Evolutionary conservation across 2,329 filamentous ascomycete genomes (phyloP), one percentile per base, ranked within the genome.

Genomic region (Colletotrichum falcatum): DNA sequence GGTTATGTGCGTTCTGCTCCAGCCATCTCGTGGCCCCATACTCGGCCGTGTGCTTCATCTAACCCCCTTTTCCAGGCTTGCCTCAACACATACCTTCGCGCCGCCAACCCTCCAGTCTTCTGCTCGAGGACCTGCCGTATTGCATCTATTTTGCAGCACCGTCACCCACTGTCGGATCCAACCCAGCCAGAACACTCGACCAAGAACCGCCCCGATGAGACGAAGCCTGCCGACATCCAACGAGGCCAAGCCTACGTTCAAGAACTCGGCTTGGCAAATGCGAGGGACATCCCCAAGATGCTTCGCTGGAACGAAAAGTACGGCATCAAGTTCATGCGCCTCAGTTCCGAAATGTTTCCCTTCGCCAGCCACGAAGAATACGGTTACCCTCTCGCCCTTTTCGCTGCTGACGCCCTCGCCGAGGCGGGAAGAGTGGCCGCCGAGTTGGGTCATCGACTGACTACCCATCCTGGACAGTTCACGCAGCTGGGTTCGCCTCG

Each of bases 281-380:
- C 93, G 1, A 87, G 89, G 49, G 95, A 98, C 75, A 89, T 98
- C 39, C 82, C 87, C 67, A 97, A 97, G 80, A 94, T 98, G 89
- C 77, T 98, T 11, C 88, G 90, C 1, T 98, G 95, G 95, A 98
- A 98, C 77, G 91, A 97, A 73, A 92, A 90, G 74, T 98, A 95
- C 74, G 91, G 92, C 48, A 98, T 98, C 81, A 95, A 90, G 74
- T 98, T 98, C 79, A 89, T 98, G 88, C 89, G 95, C 1, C 84
- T 98, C 26, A 97, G 94, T 74, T 97, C 94, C 65, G 95, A 98
- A 75, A 98, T 98, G 93, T 98, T 98, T 74, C 95, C 95, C 0
- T 98, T 98, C 79, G 95, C 95, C 1, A 97, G 93, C 73, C 95
- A 98, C 76, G 87, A 88, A 30, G 92, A 94, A 72, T 92, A 97